Conservation (phyloP, 108 stramenopile species). For the Nannochloropsis salina region DNA sequence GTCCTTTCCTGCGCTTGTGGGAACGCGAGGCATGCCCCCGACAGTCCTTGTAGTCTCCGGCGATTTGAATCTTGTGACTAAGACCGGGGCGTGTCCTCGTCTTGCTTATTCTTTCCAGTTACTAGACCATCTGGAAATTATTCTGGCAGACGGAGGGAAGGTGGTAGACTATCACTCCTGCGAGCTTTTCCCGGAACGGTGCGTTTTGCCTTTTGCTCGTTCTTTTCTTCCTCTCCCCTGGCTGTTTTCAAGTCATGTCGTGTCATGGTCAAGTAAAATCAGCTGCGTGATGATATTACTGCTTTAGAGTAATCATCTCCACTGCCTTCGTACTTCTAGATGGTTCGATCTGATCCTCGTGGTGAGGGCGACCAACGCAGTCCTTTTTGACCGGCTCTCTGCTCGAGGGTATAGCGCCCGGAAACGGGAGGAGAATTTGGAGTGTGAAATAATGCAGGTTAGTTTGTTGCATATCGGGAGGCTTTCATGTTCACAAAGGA, state of each 20-base stretch:
- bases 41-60: neutral
- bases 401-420: conserved; percentile 53
- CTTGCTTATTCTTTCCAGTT: neutral
- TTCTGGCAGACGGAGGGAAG: conserved; percentile 47
- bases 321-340: neutral
- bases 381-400: conserved; percentile 51
- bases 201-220: neutral
- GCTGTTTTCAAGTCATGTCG: neutral
- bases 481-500: neutral
- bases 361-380: conserved; percentile 45
- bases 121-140: conserved; percentile 41
- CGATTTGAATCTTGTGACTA: neutral
- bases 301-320: neutral
- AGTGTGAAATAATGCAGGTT: conserved; percentile 58
- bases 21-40: neutral
- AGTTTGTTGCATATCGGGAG: neutral
- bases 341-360: conserved; percentile 55
- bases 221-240: neutral
- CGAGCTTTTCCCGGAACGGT: conserved; percentile 54
- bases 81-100: neutral
- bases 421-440: conserved; percentile 52
- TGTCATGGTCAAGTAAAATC: neutral
- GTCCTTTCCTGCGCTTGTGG: neutral
- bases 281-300: neutral
- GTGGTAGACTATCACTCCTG: conserved; percentile 56